Evolutionary conservation across 306 rosid genomes (phyloP).

Genomic region (Pyrus bretschneideri): DNA sequence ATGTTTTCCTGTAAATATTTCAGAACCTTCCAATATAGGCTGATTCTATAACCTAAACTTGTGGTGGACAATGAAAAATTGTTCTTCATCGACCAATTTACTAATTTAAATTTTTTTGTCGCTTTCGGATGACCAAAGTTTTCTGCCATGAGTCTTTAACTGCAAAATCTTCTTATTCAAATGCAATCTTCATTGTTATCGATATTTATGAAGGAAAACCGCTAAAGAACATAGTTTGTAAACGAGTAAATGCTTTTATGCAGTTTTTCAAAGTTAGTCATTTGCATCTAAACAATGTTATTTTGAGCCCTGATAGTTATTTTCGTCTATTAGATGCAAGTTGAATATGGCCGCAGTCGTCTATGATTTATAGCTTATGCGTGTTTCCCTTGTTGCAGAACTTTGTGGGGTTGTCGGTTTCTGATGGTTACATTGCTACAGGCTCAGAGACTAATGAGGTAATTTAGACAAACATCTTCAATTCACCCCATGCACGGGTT

Average conservation of each 20-base stretch:
- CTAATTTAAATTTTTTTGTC: not conserved
- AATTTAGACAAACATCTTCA: constrained; percentile 8
- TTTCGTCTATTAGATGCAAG: not conserved
- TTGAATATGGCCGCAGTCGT: not conserved
- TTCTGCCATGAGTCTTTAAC: not conserved
- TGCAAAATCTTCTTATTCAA: not conserved
- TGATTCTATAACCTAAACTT: not conserved
- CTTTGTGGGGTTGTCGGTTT: constrained; percentile 88
- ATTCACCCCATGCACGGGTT: not conserved
- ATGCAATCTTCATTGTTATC: not conserved
- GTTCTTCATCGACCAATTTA: not conserved
- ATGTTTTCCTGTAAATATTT: not conserved
- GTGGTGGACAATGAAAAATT: not conserved
- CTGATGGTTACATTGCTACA: constrained; percentile 93
- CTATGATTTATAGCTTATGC: constrained; percentile 10
- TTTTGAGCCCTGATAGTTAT: not conserved
- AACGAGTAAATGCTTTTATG: not conserved
- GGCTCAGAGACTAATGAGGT: constrained; percentile 99
- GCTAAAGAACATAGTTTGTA: not conserved
- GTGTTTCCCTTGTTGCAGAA: constrained; percentile 53
- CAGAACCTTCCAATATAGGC: not conserved
- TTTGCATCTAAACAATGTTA: not conserved
- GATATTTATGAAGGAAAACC: not conserved
- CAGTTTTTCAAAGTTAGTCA: not conserved
- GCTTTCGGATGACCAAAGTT: not conserved